Conservation (phyloP, 2,329 filamentous ascomycete genomes). For the Aschersonia sp. region DNA sequence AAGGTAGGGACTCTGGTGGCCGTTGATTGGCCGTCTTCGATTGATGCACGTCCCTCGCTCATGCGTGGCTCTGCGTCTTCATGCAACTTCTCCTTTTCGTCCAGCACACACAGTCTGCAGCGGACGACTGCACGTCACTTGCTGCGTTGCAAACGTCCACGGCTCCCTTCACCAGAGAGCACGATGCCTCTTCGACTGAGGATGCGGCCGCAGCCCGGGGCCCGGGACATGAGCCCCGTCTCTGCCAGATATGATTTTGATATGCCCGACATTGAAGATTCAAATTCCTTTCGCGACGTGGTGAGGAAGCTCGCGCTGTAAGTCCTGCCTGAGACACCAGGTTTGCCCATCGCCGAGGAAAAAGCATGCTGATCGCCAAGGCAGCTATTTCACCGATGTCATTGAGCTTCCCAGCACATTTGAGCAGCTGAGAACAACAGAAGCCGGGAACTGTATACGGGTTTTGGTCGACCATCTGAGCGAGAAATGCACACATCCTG, state of each 20-base stretch:
- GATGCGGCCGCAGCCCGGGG: conserved; percentile 15
- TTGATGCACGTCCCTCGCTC: too few species aligned
- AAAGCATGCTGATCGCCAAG: neutral
- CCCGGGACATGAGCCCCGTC: conserved; percentile 20
- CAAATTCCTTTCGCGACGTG: conserved; percentile 48
- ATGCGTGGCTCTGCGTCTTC: too few species aligned
- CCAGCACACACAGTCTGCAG: too few species aligned
- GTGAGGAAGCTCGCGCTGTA: conserved; percentile 54
- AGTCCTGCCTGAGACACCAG: conserved; percentile 7
- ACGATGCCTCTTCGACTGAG: conserved; percentile 23
- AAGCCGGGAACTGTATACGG: conserved; percentile 43
- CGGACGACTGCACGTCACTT: too few species aligned
- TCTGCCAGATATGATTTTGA: conserved; percentile 17
- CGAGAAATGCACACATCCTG: conserved; percentile 48
- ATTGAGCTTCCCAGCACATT: conserved; percentile 54
- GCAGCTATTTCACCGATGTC: conserved; percentile 46
- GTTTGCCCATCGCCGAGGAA: neutral
- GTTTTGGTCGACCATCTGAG: conserved; percentile 50
- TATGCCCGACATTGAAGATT: conserved; percentile 40
- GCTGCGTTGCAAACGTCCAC: too few species aligned
- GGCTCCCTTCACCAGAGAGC: too few species aligned
- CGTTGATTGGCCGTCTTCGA: too few species aligned
- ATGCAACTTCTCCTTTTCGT: too few species aligned
- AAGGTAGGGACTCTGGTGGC: too few species aligned
- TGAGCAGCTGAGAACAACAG: conserved; percentile 56